phyloP scores from a whole-genome alignment of 2,329 filamentous ascomycete species.

The Rutstroemia sp. region DNA sequence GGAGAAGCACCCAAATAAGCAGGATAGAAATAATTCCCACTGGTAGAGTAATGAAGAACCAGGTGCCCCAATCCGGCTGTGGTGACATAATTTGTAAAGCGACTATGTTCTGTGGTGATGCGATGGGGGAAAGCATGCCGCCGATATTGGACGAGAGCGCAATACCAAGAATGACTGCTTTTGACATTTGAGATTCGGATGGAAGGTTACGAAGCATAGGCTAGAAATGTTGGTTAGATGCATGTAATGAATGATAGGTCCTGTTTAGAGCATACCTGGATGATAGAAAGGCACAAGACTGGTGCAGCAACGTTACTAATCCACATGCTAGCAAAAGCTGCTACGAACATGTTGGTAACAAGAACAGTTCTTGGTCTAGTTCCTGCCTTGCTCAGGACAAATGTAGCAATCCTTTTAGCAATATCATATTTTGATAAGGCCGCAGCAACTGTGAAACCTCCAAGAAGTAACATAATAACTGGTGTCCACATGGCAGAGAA shows the following conservation, averaged over 20 bases:
- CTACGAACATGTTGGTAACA: slow-evolving; percentile 97
- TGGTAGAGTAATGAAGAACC: slow-evolving; percentile 94
- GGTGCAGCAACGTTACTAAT: slow-evolving; percentile 98
- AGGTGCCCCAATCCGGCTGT: slow-evolving; percentile 83
- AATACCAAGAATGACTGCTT: slow-evolving; percentile 90
- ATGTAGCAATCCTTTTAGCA: slow-evolving; percentile 92
- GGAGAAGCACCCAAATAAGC: slow-evolving; percentile 80
- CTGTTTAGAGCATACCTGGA: slow-evolving; percentile 56
- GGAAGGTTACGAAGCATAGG: slow-evolving; percentile 92
- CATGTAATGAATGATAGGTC: background rate
- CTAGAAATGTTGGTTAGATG: slow-evolving; percentile 33
- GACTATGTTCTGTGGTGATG: slow-evolving; percentile 95
- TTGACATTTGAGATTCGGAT: slow-evolving; percentile 85
- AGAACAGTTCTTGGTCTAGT: slow-evolving; percentile 84
- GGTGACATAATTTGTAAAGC: slow-evolving; percentile 94
- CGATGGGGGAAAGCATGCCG: slow-evolving; percentile 92
- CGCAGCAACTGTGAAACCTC: slow-evolving; percentile 91
- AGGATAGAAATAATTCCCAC: slow-evolving; percentile 85
- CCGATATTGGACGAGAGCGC: slow-evolving; percentile 93
- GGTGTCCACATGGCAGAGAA: slow-evolving; percentile 99
- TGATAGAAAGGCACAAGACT: slow-evolving; percentile 94
- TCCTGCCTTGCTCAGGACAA: slow-evolving; percentile 92
- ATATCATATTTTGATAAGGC: slow-evolving; percentile 96
- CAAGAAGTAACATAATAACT: slow-evolving; percentile 95
- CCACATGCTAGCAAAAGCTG: slow-evolving; percentile 96